Evolutionary conservation across 257 asterid genomes (phyloP).

Genomic region (Nicotiana tomentosiformis): DNA sequence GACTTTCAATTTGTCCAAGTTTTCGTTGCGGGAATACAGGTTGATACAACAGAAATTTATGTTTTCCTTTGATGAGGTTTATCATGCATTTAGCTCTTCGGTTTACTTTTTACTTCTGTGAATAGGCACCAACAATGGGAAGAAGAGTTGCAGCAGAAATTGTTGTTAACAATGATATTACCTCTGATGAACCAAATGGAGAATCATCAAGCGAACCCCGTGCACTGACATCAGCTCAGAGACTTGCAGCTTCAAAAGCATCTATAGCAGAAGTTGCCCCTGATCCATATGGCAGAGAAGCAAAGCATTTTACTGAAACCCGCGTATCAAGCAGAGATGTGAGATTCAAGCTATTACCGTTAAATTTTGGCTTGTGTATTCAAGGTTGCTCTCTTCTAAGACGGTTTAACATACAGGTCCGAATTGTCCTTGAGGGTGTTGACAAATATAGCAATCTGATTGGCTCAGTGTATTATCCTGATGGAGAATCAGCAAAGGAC

Average conservation of each 20-base stretch:
- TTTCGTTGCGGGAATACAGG: constrained; percentile 93
- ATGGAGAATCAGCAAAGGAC: constrained; percentile 86
- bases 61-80: not conserved
- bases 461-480: constrained; percentile 84
- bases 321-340: constrained; percentile 95
- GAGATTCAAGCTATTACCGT: constrained; percentile 17
- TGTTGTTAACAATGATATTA: constrained; percentile 29
- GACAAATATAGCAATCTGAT: constrained; percentile 87
- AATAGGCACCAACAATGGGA: constrained; percentile 91
- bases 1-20: constrained; percentile 87
- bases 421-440: constrained; percentile 93
- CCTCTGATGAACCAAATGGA: constrained; percentile 66
- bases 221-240: constrained; percentile 85
- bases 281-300: constrained; percentile 91
- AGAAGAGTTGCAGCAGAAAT: constrained; percentile 62
- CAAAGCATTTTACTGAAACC: constrained; percentile 89
- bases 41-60: constrained; percentile 12
- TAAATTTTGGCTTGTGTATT: not conserved
- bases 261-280: constrained; percentile 61
- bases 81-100: not conserved
- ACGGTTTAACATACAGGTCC: constrained; percentile 50
- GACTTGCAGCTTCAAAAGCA: constrained; percentile 64
- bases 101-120: constrained; percentile 1
- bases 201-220: constrained; percentile 47
- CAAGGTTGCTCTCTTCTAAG: not conserved